These are phyloP conservation scores for Penicillium canariense DNA, from an alignment of 495 filamentous ascomycete genomes.

Conservation along the genomic window DNA sequence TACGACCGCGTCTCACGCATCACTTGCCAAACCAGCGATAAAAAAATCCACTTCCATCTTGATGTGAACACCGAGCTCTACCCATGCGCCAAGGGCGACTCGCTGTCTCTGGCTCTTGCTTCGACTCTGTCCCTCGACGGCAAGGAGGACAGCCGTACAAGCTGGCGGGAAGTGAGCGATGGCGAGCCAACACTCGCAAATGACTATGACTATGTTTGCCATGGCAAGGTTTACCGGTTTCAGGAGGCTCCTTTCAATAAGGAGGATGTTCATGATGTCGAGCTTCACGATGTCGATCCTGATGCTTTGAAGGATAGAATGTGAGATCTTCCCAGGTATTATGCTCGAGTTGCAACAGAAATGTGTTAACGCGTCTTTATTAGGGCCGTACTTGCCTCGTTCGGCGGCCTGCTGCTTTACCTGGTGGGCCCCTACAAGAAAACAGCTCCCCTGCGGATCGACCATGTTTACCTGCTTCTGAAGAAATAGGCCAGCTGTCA, in stretches of 20 bases:
- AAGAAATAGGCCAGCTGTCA: constrained; percentile 65
- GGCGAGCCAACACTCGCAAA: constrained; percentile 81
- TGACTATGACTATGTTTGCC: constrained; percentile 93
- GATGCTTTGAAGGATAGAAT: constrained; percentile 78
- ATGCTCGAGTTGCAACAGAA: neutral
- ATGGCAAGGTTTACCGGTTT: constrained; percentile 97
- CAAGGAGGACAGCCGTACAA: constrained; percentile 56
- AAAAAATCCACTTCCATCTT: constrained; percentile 70
- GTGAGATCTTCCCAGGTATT: constrained; percentile 51
- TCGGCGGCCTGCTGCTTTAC: constrained; percentile 84
- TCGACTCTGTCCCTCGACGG: constrained; percentile 85
- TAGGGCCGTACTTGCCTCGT: constrained; percentile 90
- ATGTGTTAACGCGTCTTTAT: constrained; percentile 7
- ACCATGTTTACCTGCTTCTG: constrained; percentile 87
- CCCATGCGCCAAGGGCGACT: constrained; percentile 68
- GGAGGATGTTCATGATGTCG: no score
- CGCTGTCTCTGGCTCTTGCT: constrained; percentile 74
- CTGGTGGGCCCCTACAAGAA: constrained; percentile 95
- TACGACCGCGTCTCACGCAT: constrained; percentile 94
- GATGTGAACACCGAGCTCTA: constrained; percentile 96
- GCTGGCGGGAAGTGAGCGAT: constrained; percentile 76
- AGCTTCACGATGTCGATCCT: no score
- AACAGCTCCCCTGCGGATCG: constrained; percentile 82
- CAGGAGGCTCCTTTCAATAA: constrained; percentile 80
- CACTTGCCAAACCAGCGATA: constrained; percentile 65